Base-by-base conservation (phyloP, 1,139 yeast species). In the Nakaseomyces nivariensis region DNA sequence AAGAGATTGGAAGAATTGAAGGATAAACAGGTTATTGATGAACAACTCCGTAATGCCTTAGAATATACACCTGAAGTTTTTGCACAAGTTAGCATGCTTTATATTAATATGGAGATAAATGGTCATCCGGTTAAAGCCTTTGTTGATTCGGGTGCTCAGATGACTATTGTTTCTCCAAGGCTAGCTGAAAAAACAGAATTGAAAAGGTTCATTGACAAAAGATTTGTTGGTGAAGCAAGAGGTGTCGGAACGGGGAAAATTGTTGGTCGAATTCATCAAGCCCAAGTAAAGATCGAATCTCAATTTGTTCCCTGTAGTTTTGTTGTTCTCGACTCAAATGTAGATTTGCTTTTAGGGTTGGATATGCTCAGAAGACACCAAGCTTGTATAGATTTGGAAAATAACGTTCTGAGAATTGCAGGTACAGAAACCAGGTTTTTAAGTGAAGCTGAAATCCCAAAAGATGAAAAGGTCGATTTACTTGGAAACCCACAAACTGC, bases 61-160 rank as follows among this genome's bases (percentile, higher is more conserved):
- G 97, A 90, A 54, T 81, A 83, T 51, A 81, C 90, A 8, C 98
- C 99, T 0, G 98, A 92, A 66, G 77, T 87, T 41, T 92, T 92
- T 67, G 82, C 90, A 0, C 69, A 77, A 0, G 94, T 92, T 4
- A 78, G 79, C 41, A 89, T 94, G 96, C 74, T 92, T 48, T 90
- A 82, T 68, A 80, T 92, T 22, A 75, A 82, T 51, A 75, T 89
- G 48, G 81, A 79, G 54, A 84, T 92, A 27, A 89, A 90, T 61
- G 92, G 94, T 0, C 75, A 76, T 47, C 79, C 82, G 26, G 85
- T 89, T 7, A 87, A 87, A 64, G 97, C 97, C 0, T 87, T 92
- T 71, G 95, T 92, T 9, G 99, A 92, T 64, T 81, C 97, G 0
- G 98, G 99, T 1, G 98, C 99, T 0, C 97, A 89, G 66, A 74